Evolutionary conservation across 768 basidiomycete genomes (phyloP).

Genomic region (Tricholoma sp.): DNA sequence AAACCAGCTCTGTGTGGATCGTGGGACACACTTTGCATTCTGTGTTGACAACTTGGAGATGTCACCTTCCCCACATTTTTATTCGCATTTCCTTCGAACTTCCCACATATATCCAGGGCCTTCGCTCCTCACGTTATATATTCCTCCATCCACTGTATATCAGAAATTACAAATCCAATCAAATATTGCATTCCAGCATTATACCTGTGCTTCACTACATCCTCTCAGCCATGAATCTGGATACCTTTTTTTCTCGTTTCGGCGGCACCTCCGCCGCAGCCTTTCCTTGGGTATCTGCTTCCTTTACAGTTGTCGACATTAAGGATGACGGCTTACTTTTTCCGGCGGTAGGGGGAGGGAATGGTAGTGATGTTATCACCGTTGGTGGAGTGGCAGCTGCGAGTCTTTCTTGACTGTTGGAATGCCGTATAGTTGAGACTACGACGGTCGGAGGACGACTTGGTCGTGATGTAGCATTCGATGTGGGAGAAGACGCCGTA

Average conservation of each 20-base stretch:
- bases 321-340: conserved; percentile 7
- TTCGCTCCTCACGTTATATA: conserved; percentile 10
- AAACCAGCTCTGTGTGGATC: conserved; percentile 5
- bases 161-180: conserved; percentile 17
- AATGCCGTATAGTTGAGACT: background rate
- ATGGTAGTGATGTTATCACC: background rate
- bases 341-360: conserved; percentile 1
- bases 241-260: conserved; percentile 12
- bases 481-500: background rate
- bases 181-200: conserved; percentile 3
- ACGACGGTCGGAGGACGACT: background rate
- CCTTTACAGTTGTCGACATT: conserved; percentile 5
- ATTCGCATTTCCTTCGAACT: conserved; percentile 7
- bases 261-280: background rate
- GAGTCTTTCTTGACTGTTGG: background rate
- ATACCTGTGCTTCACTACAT: conserved; percentile 1
- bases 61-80: background rate
- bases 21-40: background rate
- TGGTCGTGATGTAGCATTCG: background rate
- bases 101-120: conserved; percentile 6
- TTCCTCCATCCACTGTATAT: conserved; percentile 17
- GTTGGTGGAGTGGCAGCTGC: background rate
- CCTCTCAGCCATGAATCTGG: conserved; percentile 33
- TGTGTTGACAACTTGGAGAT: background rate
- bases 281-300: background rate